phyloP scores from a whole-genome alignment of 225 moss, liverwort and hornwort genomes.

The Takakia lepidozioides region DNA sequence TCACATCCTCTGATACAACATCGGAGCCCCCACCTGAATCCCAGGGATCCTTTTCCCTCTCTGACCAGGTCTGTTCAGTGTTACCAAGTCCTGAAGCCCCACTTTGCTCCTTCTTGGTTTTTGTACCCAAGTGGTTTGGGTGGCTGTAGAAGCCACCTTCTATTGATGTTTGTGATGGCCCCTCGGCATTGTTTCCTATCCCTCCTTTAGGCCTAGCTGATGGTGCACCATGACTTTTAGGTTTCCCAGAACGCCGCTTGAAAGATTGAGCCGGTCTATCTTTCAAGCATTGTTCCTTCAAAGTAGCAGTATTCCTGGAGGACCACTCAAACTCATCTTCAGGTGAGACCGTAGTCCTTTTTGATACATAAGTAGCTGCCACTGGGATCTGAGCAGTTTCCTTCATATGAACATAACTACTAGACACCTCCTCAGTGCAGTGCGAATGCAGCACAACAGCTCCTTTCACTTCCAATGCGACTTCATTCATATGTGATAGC shows the following conservation, averaged over 20 bases:
- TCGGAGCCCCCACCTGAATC: too few species aligned
- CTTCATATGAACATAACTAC: background rate
- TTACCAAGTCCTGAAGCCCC: too few species aligned
- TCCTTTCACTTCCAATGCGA: conserved; percentile 1
- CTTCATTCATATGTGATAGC: background rate
- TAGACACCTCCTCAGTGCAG: background rate
- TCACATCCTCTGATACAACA: too few species aligned
- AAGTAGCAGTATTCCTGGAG: background rate
- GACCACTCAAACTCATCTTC: background rate
- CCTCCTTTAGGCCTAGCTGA: background rate
- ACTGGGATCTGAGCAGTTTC: background rate
- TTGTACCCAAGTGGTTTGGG: too few species aligned
- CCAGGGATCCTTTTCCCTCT: too few species aligned
- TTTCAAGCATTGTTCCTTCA: background rate
- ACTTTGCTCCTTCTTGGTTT: too few species aligned
- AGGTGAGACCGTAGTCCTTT: background rate
- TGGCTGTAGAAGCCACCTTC: background rate
- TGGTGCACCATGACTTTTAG: background rate
- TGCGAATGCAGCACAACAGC: background rate
- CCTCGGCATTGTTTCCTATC: too few species aligned
- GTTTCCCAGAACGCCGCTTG: background rate
- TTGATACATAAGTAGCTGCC: background rate
- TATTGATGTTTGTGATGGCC: background rate
- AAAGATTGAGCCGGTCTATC: background rate
- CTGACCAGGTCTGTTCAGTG: too few species aligned